These are phyloP conservation scores for Cryphonectria parasitica DNA, from an alignment of 2,329 filamentous ascomycete genomes.

Conservation along the genomic window DNA sequence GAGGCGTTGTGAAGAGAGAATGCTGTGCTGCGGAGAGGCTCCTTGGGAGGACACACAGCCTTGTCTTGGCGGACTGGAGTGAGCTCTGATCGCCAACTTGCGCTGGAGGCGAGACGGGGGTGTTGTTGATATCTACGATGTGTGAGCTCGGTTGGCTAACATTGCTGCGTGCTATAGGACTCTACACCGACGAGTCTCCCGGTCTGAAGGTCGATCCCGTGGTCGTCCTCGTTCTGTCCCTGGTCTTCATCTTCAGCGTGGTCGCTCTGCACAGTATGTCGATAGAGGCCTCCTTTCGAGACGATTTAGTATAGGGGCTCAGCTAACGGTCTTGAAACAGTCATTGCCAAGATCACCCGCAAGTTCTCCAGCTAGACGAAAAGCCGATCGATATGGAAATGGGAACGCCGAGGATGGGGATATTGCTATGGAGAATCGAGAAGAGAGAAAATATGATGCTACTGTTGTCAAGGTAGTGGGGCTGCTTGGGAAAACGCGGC, in stretches of 20 bases:
- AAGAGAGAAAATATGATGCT: background rate
- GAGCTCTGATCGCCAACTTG: background rate
- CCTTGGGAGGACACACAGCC: background rate
- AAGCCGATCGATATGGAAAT: background rate
- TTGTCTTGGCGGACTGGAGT: background rate
- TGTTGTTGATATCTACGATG: background rate
- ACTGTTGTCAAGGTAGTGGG: background rate
- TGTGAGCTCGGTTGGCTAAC: slow-evolving; percentile 6
- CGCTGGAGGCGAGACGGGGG: background rate
- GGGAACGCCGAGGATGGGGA: background rate
- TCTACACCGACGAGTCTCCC: slow-evolving; percentile 98
- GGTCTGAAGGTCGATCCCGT: slow-evolving; percentile 98
- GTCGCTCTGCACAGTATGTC: slow-evolving; percentile 95
- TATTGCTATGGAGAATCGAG: background rate
- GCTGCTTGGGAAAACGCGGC: slow-evolving; percentile 3
- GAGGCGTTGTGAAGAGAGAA: background rate
- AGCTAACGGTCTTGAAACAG: slow-evolving; percentile 50
- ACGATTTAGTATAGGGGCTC: background rate
- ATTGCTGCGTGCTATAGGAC: slow-evolving; percentile 58
- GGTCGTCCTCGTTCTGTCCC: slow-evolving; percentile 91
- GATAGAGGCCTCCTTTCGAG: background rate
- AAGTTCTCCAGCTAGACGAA: slow-evolving; percentile 70
- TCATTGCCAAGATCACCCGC: slow-evolving; percentile 93
- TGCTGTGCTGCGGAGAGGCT: background rate
- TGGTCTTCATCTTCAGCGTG: slow-evolving; percentile 99